phyloP scores from a whole-genome alignment of 176 grass and related monocot species.

The Canna indica region DNA sequence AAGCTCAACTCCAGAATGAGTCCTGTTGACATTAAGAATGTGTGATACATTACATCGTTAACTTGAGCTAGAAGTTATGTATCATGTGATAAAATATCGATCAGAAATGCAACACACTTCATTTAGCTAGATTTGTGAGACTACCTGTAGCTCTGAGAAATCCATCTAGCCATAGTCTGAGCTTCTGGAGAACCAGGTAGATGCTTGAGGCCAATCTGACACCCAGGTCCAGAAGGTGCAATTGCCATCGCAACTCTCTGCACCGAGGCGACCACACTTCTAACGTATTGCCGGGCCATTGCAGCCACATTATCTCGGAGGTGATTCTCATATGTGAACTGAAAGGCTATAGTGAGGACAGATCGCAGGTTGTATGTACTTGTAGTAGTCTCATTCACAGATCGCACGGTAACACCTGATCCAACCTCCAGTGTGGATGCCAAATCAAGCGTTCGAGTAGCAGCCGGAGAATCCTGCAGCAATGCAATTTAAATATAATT shows the following conservation, averaged over 20 bases:
- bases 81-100: background rate
- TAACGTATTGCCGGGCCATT: slow-evolving; percentile 90
- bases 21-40: slow-evolving; percentile 20
- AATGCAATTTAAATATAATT: background rate
- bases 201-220: slow-evolving; percentile 63
- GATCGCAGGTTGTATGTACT: slow-evolving; percentile 51
- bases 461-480: background rate
- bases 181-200: slow-evolving; percentile 73
- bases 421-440: slow-evolving; percentile 91
- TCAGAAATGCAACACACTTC: background rate
- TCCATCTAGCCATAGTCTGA: slow-evolving; percentile 68
- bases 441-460: slow-evolving; percentile 77
- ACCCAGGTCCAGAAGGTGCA: slow-evolving; percentile 47
- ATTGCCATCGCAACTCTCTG: slow-evolving; percentile 95
- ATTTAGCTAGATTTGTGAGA: background rate
- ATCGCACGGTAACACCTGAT: slow-evolving; percentile 49
- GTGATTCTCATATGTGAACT: slow-evolving; percentile 93
- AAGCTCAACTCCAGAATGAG: slow-evolving; percentile 73
- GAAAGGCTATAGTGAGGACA: slow-evolving; percentile 90
- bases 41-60: background rate
- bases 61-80: background rate
- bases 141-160: slow-evolving; percentile 78
- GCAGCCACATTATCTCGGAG: slow-evolving; percentile 73
- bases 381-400: slow-evolving; percentile 38
- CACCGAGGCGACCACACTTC: slow-evolving; percentile 80